Base-by-base conservation (phyloP, 176 grass and related monocot genomes). In the Triticum dicoccoides region DNA sequence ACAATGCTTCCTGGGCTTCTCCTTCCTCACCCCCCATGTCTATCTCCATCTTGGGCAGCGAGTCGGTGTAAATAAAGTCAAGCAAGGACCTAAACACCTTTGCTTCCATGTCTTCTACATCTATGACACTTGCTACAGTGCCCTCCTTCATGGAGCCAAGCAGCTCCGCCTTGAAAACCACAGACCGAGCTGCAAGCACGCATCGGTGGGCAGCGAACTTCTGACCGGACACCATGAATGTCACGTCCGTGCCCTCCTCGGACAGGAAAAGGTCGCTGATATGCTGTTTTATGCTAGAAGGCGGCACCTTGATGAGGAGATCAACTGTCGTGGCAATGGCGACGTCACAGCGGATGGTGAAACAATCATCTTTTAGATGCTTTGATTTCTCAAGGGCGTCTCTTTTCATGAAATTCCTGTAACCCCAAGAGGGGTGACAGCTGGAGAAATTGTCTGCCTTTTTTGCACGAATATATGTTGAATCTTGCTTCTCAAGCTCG, bases 391-490 rank as follows among this genome's bases (percentile, higher is more conserved):
- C 69, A 73, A 73, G 21, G 2, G 2, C 5, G 6, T 73, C 38
- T 4, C 5, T 73, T 6, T 44, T 24, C 21, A 23, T 13, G 38
- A 44, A 73, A 24, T 42, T 5, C 4, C 0, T 1, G 37, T 72
- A 3, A 73, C 69, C 69, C 69, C 37, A 73, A 24, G 21, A 1
- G 24, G 11, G 0, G 23, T 0, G 0, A n/a, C 0, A 0, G 20
- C 35, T 41, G 4, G 68, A 71, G n/a, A 45, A 73, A 11, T 47
- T 73, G 21, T 0, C 3, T 71, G 35, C 4, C 11, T 1, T 0
- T 3, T 0, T 45, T 74, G 69, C 21, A 24, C 8, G 37, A 13
- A 72, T 23, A 24, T 12, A 23, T 72, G 21, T 0, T 3, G 10
- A 7, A 42, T 13, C 10, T 42, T 72, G 69, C 37, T 42, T 72